Percentiles rank a stretch among this genome's conserved stretches.
Conservation (phyloP, 1,139 yeast species). For the Hyphopichia fennica region DNA sequence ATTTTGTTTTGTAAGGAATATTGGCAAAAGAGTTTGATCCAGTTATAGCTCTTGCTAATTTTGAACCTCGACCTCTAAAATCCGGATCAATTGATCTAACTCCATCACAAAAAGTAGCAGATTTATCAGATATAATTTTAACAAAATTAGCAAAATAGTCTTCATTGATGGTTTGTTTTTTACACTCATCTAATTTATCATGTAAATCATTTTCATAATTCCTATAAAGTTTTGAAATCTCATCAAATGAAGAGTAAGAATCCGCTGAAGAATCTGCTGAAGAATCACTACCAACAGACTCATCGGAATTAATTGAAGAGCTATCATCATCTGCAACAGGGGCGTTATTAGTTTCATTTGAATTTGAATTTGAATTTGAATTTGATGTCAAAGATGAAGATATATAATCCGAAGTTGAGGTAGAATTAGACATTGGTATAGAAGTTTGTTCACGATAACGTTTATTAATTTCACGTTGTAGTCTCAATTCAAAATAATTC, state of each 20-base stretch:
- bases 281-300: constrained; percentile 6
- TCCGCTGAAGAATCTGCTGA: constrained; percentile 20
- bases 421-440: not conserved
- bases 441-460: constrained; percentile 7
- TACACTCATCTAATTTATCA: constrained; percentile 16
- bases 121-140: constrained; percentile 38
- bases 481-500: constrained; percentile 49
- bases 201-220: constrained; percentile 26
- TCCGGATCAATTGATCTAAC: constrained; percentile 40
- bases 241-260: constrained; percentile 42
- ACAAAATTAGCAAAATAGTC: constrained; percentile 32
- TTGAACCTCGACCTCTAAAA: constrained; percentile 44
- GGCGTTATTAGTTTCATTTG: constrained; percentile 2
- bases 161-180: constrained; percentile 21
- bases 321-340: constrained; percentile 9
- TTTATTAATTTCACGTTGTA: constrained; percentile 21
- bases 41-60: constrained; percentile 46
- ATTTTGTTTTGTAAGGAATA: constrained; percentile 44
- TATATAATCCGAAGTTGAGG: too few relatives aligned
- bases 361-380: not conserved
- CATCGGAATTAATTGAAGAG: constrained; percentile 4
- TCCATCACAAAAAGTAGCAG: constrained; percentile 38
- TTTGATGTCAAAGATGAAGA: too few relatives aligned
- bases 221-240: constrained; percentile 35
- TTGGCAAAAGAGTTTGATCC: constrained; percentile 45